phyloP scores from a whole-genome alignment of 805 yeast species.

The Candida suzukii region DNA sequence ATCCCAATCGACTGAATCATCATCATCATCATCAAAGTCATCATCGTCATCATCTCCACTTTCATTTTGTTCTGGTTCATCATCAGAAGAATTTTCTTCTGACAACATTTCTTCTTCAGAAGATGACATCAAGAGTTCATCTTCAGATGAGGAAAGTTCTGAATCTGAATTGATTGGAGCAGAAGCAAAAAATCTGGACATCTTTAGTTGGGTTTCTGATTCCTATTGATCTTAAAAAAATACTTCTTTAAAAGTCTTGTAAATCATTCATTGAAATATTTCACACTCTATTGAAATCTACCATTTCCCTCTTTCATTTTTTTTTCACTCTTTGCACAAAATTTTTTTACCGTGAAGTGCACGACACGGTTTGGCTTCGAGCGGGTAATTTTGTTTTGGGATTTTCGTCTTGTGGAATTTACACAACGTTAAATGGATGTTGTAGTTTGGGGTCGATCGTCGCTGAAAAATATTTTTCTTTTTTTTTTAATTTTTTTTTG shows the following conservation, averaged over 20 bases:
- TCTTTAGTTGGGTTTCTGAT: no score
- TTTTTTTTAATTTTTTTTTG: not conserved
- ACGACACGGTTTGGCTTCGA: not conserved
- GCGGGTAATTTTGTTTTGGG: not conserved
- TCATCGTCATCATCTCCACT: conserved; percentile 27
- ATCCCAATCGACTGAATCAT: conserved; percentile 36
- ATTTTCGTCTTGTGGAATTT: no score
- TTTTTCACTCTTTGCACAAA: conserved; percentile 1
- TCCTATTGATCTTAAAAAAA: no score
- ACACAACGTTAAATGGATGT: not conserved
- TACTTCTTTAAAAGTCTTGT: no score
- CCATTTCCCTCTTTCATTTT: no score
- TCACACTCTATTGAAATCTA: no score
- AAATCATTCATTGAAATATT: no score
- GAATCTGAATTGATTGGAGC: conserved; percentile 46
- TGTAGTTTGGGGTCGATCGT: not conserved
- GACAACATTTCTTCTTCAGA: conserved; percentile 44
- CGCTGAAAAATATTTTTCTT: not conserved
- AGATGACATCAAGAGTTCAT: conserved; percentile 45
- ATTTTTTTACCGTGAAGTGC: not conserved
- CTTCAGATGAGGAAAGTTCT: conserved; percentile 42
- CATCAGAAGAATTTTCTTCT: conserved; percentile 20
- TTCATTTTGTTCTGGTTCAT: conserved; percentile 12
- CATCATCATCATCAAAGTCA: conserved; percentile 33
- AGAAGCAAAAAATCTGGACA: conserved; percentile 89